Evolutionary conservation across 192 early-diverging fungal genomes (phyloP).

Genomic region (Funneliformis mosseae): DNA sequence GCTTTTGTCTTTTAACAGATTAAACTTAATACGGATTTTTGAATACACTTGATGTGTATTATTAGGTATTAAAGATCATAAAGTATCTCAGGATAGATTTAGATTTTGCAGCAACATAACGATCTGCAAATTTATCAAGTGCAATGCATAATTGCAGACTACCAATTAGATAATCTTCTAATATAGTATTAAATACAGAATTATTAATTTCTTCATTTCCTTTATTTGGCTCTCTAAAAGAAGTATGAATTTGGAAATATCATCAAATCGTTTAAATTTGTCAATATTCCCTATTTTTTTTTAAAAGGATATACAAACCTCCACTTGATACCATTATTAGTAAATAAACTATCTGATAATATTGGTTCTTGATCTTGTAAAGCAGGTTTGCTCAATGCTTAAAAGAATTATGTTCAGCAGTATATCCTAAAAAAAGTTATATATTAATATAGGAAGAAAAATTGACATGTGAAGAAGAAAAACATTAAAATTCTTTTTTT

Average conservation of each 20-base stretch:
- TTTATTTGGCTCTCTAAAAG: background rate
- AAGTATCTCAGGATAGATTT: too few relatives aligned
- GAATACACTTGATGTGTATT: too few relatives aligned
- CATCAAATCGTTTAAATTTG: too few relatives aligned
- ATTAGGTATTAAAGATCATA: too few relatives aligned
- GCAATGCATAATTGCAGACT: background rate
- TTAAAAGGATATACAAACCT: too few relatives aligned
- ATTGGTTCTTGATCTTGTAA: background rate
- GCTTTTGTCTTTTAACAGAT: too few relatives aligned
- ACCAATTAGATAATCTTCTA: background rate
- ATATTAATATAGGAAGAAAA: too few relatives aligned
- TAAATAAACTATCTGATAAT: background rate
- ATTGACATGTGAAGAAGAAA: background rate
- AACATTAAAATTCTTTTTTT: too few relatives aligned
- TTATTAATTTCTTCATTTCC: background rate
- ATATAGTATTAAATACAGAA: background rate
- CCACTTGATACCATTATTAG: background rate
- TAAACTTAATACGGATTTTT: too few relatives aligned
- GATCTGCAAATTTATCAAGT: background rate
- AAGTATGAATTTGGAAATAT: background rate
- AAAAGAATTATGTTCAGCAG: background rate
- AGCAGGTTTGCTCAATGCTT: background rate
- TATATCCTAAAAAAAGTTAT: background rate
- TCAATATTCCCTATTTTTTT: background rate
- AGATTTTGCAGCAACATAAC: background rate